Evolutionary conservation across 371 early-diverging fungal genomes (phyloP).

Genomic region (Apophysomyces ossiformis): DNA sequence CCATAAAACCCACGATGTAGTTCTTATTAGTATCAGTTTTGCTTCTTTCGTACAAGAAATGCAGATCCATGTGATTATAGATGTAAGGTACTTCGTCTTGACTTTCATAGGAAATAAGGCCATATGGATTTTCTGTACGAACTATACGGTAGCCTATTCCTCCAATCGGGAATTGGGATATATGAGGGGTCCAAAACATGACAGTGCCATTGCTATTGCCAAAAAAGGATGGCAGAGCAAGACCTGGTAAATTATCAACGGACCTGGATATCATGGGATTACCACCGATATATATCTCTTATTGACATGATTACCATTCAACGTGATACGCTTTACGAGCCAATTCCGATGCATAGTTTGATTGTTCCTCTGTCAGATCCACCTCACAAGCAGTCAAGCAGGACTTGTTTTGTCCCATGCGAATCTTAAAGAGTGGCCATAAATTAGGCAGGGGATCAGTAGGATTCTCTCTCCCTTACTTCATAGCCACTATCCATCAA

Average conservation of each 20-base stretch:
- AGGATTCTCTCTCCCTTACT: conserved; percentile 24
- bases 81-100: conserved; percentile 30
- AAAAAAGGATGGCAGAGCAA: background rate
- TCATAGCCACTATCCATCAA: conserved; percentile 59
- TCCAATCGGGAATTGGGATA: no score
- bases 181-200: conserved; percentile 10
- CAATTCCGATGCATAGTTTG: conserved; percentile 47
- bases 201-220: background rate
- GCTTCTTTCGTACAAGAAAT: conserved; percentile 56
- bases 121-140: conserved; percentile 2
- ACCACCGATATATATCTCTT: no score
- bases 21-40: conserved; percentile 32
- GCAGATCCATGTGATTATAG: conserved; percentile 61
- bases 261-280: conserved; percentile 39
- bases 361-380: conserved; percentile 37
- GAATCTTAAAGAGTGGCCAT: background rate
- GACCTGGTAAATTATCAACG: conserved; percentile 67
- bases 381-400: conserved; percentile 55
- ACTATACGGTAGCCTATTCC: background rate
- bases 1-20: conserved; percentile 65
- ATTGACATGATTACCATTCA: conserved; percentile 41
- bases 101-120: background rate
- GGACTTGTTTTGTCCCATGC: conserved; percentile 32
- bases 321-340: conserved; percentile 59
- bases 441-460: background rate